Percentiles rank a stretch among this genome's conserved stretches.
phyloP scores from a whole-genome alignment of 805 yeast species.

The Suhomyces sp. region DNA sequence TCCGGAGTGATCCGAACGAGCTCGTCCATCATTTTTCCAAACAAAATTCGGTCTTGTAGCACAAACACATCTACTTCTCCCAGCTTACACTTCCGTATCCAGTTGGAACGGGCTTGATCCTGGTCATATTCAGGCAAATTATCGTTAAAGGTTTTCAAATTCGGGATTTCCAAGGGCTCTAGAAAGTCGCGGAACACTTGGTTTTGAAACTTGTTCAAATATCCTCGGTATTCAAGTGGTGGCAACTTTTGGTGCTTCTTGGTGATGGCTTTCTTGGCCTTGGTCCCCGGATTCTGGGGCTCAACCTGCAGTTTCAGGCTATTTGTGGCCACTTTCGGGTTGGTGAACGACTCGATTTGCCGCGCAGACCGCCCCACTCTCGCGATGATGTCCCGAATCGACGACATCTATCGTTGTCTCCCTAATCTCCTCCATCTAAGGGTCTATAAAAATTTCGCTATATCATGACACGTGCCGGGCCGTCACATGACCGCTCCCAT shows the following conservation, averaged over 20 bases:
- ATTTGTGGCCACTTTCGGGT: background rate
- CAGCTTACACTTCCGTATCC: conserved; percentile 21
- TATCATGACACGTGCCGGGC: background rate
- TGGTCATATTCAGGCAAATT: conserved; percentile 20
- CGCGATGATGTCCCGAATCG: conserved; percentile 32
- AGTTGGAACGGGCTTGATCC: conserved; percentile 22
- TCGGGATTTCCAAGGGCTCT: conserved; percentile 31
- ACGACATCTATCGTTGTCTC: conserved; percentile 20
- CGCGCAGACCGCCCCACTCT: conserved; percentile 33
- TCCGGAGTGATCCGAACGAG: conserved; percentile 32
- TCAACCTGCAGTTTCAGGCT: background rate
- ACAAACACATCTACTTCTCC: conserved; percentile 21
- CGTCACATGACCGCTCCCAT: background rate
- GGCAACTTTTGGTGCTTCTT: background rate
- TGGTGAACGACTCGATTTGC: conserved; percentile 19
- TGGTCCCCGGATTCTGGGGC: background rate
- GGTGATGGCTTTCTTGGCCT: background rate
- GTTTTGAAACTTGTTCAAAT: conserved; percentile 15
- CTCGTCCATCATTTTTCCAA: conserved; percentile 31
- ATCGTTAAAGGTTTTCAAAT: conserved; percentile 31
- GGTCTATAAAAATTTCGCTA: background rate
- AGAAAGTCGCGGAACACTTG: conserved; percentile 31
- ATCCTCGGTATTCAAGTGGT: background rate
- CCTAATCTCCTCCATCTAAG: background rate
- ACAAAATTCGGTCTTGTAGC: conserved; percentile 26